Evolutionary conservation across 495 filamentous ascomycete genomes (phyloP).

Genomic region (Filosporella fistucella): DNA sequence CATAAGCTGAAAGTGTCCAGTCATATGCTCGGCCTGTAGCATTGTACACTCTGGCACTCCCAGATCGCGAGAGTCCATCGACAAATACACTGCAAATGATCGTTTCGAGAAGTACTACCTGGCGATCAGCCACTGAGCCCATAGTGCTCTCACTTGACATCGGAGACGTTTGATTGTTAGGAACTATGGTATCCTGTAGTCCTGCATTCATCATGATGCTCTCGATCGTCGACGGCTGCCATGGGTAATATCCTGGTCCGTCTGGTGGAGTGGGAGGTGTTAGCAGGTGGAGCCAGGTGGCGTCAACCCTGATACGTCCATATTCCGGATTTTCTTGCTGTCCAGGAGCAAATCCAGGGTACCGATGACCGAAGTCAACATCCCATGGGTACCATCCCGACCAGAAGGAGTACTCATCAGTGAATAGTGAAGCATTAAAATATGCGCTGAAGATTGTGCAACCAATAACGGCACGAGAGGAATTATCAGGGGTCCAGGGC

Average conservation of each 20-base stretch:
- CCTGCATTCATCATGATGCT: neutral
- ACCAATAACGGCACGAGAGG: neutral
- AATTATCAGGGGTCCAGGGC: neutral
- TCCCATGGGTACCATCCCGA: neutral
- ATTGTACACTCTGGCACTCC: neutral
- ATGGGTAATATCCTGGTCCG: neutral
- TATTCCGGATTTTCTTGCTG: too few species aligned
- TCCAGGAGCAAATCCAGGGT: neutral
- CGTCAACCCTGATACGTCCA: neutral
- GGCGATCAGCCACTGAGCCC: neutral
- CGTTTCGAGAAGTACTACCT: neutral
- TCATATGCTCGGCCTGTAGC: neutral
- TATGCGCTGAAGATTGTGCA: neutral
- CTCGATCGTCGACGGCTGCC: neutral
- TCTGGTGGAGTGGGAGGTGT: neutral
- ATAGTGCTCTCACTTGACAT: neutral
- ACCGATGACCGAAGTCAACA: too few species aligned
- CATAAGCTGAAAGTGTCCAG: neutral
- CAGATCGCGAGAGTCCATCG: neutral
- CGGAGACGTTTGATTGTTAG: neutral
- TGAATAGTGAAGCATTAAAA: neutral
- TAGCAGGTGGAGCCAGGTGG: neutral
- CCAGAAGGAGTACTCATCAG: neutral
- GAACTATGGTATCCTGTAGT: neutral
- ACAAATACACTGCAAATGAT: neutral